phyloP scores from a whole-genome alignment of 2,329 filamentous ascomycete genomes.

The Harringtonia aguacate region DNA sequence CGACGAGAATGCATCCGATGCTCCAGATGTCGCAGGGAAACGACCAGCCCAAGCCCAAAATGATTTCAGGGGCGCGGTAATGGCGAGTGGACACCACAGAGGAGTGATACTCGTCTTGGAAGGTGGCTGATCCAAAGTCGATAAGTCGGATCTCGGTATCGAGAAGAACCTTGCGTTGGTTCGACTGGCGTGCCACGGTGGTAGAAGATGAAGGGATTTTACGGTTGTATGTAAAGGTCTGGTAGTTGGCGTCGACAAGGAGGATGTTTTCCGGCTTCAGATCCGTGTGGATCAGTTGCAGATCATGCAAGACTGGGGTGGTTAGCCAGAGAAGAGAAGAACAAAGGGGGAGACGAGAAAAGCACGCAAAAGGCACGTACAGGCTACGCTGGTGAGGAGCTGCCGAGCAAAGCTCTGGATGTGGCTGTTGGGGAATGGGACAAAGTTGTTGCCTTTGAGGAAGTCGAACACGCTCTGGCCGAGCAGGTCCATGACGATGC shows the following conservation, averaged over 20 bases:
- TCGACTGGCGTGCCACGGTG: slow-evolving; percentile 48
- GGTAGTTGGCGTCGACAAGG: slow-evolving; percentile 52
- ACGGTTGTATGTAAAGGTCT: slow-evolving; percentile 61
- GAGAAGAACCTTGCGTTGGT: slow-evolving; percentile 52
- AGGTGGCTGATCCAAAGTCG: slow-evolving; percentile 62
- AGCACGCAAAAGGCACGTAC: slow-evolving; percentile 42
- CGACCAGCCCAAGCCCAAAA: slow-evolving; percentile 60
- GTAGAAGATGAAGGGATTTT: slow-evolving; percentile 58
- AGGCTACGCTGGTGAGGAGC: slow-evolving; percentile 94
- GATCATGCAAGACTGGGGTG: slow-evolving; percentile 72
- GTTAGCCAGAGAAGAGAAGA: background rate
- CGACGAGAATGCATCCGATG: slow-evolving; percentile 61
- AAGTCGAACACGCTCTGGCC: slow-evolving; percentile 98
- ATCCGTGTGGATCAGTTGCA: slow-evolving; percentile 92
- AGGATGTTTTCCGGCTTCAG: slow-evolving; percentile 63
- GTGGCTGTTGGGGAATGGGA: slow-evolving; percentile 95
- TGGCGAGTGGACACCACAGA: slow-evolving; percentile 61
- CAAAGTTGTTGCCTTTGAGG: slow-evolving; percentile 87
- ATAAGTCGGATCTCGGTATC: slow-evolving; percentile 62
- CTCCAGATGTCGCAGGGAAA: slow-evolving; percentile 66
- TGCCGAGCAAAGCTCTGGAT: slow-evolving; percentile 96
- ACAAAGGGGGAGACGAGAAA: background rate
- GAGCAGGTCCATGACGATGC: slow-evolving; percentile 65
- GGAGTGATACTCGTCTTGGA: slow-evolving; percentile 63
- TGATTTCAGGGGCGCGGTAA: slow-evolving; percentile 61